Evolutionary conservation across 192 early-diverging fungal species (phyloP).

Genomic region (Endogone sp.): DNA sequence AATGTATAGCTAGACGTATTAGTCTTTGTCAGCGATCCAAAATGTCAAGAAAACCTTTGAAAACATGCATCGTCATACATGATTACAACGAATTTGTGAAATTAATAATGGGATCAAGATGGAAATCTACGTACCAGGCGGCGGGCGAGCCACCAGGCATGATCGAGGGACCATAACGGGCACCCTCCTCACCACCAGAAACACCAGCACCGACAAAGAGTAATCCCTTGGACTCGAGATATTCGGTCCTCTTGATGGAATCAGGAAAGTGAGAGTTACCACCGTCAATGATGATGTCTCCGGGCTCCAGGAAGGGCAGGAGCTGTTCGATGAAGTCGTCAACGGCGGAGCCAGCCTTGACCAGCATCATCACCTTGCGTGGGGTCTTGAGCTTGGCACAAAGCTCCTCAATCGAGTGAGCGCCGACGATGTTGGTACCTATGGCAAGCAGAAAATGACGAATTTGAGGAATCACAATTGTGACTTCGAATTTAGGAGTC

Average conservation of each 20-base stretch:
- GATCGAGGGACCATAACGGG: slow-evolving; percentile 91
- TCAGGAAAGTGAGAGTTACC: slow-evolving; percentile 99
- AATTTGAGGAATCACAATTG: no score
- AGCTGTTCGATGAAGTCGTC: slow-evolving; percentile 94
- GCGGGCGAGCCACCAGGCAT: slow-evolving; percentile 96
- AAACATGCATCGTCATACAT: no score
- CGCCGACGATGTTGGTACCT: slow-evolving; percentile 92
- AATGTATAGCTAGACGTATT: not conserved
- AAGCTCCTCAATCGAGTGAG: slow-evolving; percentile 91
- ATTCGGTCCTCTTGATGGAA: slow-evolving; percentile 84
- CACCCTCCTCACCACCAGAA: slow-evolving; percentile 98
- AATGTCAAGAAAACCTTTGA: no score
- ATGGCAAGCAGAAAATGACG: slow-evolving; percentile 3
- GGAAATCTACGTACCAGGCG: slow-evolving; percentile 77
- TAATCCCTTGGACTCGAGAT: slow-evolving; percentile 86
- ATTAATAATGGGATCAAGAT: not conserved
- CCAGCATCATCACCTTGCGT: slow-evolving; percentile 97
- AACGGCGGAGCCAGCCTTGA: slow-evolving; percentile 94
- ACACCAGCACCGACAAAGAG: slow-evolving; percentile 97
- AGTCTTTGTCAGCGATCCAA: no score
- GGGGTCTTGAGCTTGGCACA: slow-evolving; percentile 92
- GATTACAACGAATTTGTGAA: not conserved
- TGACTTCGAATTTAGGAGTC: no score
- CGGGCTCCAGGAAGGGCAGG: slow-evolving; percentile 81
- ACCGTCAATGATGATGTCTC: slow-evolving; percentile 98